Percentiles rank a stretch among this genome's conserved stretches.
Conservation (phyloP, 495 filamentous ascomycete species). For the Patellaria atrata region DNA sequence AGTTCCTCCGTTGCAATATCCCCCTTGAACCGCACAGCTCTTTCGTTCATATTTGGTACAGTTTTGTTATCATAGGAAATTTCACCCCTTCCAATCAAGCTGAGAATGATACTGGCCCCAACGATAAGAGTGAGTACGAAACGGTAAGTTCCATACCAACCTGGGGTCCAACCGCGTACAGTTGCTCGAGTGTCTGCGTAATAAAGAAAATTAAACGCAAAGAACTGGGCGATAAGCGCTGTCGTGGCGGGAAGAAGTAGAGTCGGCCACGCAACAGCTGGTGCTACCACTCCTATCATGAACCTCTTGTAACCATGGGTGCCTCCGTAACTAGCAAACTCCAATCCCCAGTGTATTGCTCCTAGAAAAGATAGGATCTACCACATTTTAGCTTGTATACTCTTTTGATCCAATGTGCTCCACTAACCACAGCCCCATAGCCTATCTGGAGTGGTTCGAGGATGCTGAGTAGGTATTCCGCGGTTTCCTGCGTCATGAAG, state of each 20-base stretch:
- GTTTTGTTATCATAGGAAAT: slow-evolving; percentile 68
- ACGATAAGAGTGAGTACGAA: slow-evolving; percentile 94
- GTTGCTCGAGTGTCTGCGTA: slow-evolving; percentile 71
- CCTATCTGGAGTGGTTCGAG: slow-evolving; percentile 87
- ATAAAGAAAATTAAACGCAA: slow-evolving; percentile 79
- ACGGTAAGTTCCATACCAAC: slow-evolving; percentile 87
- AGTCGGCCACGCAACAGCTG: slow-evolving; percentile 87
- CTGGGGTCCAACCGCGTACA: slow-evolving; percentile 64
- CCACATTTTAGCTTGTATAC: neutral
- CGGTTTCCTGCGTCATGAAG: slow-evolving; percentile 55
- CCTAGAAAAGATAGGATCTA: slow-evolving; percentile 92
- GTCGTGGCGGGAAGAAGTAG: slow-evolving; percentile 74
- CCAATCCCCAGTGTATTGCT: slow-evolving; percentile 88
- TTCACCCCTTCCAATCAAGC: slow-evolving; percentile 72
- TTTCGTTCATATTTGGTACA: slow-evolving; percentile 69
- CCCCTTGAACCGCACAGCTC: slow-evolving; percentile 62
- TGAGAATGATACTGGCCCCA: slow-evolving; percentile 72
- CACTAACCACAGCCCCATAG: slow-evolving; percentile 76
- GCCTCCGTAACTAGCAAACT: slow-evolving; percentile 64
- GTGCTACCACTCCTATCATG: slow-evolving; percentile 65
- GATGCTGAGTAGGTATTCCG: slow-evolving; percentile 57
- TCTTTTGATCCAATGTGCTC: neutral
- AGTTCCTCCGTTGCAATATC: slow-evolving; percentile 8
- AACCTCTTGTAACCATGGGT: slow-evolving; percentile 62
- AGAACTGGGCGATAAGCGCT: slow-evolving; percentile 81